Evolutionary conservation across 768 basidiomycete species (phyloP), one percentile per base, ranked within the genome.

Genomic region (Serendipita sp.): DNA sequence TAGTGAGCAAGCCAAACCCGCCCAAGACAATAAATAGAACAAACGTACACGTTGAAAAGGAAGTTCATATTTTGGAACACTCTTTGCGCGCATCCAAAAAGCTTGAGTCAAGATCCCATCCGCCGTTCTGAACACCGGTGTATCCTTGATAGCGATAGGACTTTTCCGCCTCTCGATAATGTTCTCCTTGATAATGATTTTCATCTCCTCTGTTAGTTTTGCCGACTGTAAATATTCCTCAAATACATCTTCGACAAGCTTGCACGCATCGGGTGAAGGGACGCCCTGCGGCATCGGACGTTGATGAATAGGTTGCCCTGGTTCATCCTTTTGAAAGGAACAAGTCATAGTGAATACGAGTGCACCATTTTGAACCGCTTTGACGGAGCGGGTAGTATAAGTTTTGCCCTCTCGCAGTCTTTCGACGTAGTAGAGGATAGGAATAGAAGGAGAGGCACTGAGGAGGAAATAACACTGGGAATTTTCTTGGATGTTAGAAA

Each of bases 41-140:
- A 63, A 38, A 23, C 65, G 4, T 62, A 85, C 89, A 76, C 90
- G 91, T 69, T 91, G 89, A 72, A 86, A 91, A 23, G 83, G 80
- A 3, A 83, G 71, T 47, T 82, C 83, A 71, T 87, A 87, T 68
- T 79, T 77, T 1, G 85, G 84, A 65, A 84, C 78, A 67, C 83
- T 79, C 66, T 81, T 79, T 2, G 88, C 85, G 71, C 83, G 82
- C 85, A 89, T 87, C 90, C 89, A 92, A 70, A 83, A 88, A 80
- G 85, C 82, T 64, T 78, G 79, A 16, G 77, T 76, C 34, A 79
- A 72, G 18, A 74, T 75, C 2, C 85, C 85, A 32, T 81, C 78
- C 34, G 74, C 72, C 2, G 76, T 70, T 18, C 30, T 63, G 68
- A 3, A 67, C 32, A 16, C 67, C 64, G 35, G 65, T 0, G 83